Evolutionary conservation across 1,284 basidiomycete species (phyloP), one percentile per base, ranked within the genome.

Genomic region (Lentinula novae-zelandiae): DNA sequence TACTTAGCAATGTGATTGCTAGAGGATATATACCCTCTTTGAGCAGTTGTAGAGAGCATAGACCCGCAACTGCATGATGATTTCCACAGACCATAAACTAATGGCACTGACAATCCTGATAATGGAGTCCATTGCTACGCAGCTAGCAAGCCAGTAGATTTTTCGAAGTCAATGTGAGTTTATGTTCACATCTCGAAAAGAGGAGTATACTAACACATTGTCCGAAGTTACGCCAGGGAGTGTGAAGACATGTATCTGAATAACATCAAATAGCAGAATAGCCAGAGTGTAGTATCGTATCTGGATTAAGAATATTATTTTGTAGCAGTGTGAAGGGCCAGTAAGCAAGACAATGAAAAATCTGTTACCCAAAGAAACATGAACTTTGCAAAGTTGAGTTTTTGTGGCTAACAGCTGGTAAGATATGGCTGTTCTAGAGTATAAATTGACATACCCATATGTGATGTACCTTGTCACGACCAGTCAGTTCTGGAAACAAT

Each of bases 251-350:
- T 79, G 76, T 22, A 77, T 78, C 64, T 78, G 77, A 0, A 74
- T 65, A 3, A 75, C 73, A 55, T 78, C 77, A 63, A 78, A 76
- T 0, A 76, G 53, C 2, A 76, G 63, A 2, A 77, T 68, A n/a
- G 71, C 63, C 33, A 79, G 72, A 7, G 75, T 78, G 64, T 78
- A 79, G 58, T 78, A 79, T 51, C 77, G 73, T 55, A 79, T 76
- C 77, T 78, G 31, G 6, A 55, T 39, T 20, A 39, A 40, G 20
- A 22, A 42, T 34, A n/a, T 44, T 44, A 27, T 27, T 27, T 27
- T 27, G 27, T 27, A 27, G 27, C 22, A 22, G 27, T 27, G 27
- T 27, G 27, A 27, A 9, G 5, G 44, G 44, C 27, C 9, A 40
- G 17, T 15, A 20, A 27, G 40, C 22, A 20, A 46, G 36, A 31